Percentiles rank a stretch among this genome's conserved stretches.
These are phyloP conservation scores for Saccharomycopsis fodiens DNA, from an alignment of 805 yeast genomes.

Conservation along the genomic window DNA sequence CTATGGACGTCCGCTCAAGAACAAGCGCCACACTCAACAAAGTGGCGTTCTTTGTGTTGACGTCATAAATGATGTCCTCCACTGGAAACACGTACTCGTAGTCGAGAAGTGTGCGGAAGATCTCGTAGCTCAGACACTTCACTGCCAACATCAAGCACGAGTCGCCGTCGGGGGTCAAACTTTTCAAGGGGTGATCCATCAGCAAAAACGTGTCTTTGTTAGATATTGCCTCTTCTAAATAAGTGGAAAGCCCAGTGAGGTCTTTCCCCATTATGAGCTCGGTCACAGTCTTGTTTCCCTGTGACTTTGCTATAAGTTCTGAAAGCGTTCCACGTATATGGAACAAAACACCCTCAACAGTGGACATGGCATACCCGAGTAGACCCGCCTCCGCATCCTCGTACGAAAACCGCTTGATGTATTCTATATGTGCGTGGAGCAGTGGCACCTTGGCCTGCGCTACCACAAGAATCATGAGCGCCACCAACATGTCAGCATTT, in stretches of 20 bases:
- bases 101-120: slow-evolving; percentile 38
- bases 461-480: slow-evolving; percentile 64
- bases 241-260: slow-evolving; percentile 9
- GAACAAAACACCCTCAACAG: slow-evolving; percentile 72
- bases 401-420: slow-evolving; percentile 56
- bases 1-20: slow-evolving; percentile 40
- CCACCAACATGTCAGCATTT: slow-evolving; percentile 78
- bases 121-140: slow-evolving; percentile 35
- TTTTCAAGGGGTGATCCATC: slow-evolving; percentile 29
- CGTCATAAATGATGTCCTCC: slow-evolving; percentile 64
- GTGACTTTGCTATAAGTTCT: slow-evolving; percentile 35
- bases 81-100: slow-evolving; percentile 45
- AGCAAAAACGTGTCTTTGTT: slow-evolving; percentile 18
- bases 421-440: slow-evolving; percentile 56
- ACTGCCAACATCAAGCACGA: slow-evolving; percentile 63
- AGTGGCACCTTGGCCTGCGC: slow-evolving; percentile 51
- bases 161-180: slow-evolving; percentile 53
- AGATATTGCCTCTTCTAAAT: not conserved
- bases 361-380: slow-evolving; percentile 70
- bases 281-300: slow-evolving; percentile 48
- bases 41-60: slow-evolving; percentile 44
- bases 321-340: slow-evolving; percentile 45
- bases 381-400: slow-evolving; percentile 39
- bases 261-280: slow-evolving; percentile 34
- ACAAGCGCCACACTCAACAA: slow-evolving; percentile 54